phyloP scores from a whole-genome alignment of 371 early-diverging fungal genomes.

The Rhizopus microsporus region DNA sequence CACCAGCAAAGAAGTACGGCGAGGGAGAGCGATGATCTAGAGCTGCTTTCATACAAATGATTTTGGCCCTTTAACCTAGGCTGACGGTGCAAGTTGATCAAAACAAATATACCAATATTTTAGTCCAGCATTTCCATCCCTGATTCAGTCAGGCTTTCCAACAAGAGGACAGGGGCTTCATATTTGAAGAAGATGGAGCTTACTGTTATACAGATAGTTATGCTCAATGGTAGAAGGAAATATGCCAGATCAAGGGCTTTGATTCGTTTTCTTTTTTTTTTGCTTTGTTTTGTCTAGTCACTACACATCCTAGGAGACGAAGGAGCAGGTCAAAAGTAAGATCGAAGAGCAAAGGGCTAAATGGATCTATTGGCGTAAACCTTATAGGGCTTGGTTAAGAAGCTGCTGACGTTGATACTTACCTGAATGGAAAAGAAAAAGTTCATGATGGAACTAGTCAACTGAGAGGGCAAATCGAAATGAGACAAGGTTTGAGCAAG shows the following conservation, averaged over 20 bases:
- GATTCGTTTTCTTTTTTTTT: conserved; percentile 7
- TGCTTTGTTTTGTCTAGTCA: not conserved
- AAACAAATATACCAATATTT: no score
- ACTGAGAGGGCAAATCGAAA: conserved; percentile 8
- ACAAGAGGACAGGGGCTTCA: no score
- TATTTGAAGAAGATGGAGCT: conserved; percentile 17
- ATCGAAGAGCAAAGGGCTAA: conserved; percentile 21
- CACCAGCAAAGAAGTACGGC: not conserved
- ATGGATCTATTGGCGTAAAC: conserved; percentile 20
- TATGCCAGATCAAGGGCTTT: conserved; percentile 1
- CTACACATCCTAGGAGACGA: not conserved
- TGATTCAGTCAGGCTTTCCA: no score
- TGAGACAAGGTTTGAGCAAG: not conserved
- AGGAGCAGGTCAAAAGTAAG: conserved; percentile 21
- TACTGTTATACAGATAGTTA: conserved; percentile 17
- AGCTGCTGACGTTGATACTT: conserved; percentile 10
- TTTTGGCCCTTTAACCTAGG: no score
- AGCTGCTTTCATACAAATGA: no score
- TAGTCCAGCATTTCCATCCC: no score
- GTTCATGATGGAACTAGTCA: not conserved
- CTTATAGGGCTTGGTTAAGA: conserved; percentile 6
- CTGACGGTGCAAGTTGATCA: no score
- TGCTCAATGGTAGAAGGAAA: conserved; percentile 11
- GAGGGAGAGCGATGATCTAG: no score
- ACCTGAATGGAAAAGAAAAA: conserved; percentile 10